A percentile compares a stretch with the other conserved stretches of the same genome.
These are phyloP conservation scores for Xylaria venustula DNA, from an alignment of 495 filamentous ascomycete genomes.

Conservation along the genomic window DNA sequence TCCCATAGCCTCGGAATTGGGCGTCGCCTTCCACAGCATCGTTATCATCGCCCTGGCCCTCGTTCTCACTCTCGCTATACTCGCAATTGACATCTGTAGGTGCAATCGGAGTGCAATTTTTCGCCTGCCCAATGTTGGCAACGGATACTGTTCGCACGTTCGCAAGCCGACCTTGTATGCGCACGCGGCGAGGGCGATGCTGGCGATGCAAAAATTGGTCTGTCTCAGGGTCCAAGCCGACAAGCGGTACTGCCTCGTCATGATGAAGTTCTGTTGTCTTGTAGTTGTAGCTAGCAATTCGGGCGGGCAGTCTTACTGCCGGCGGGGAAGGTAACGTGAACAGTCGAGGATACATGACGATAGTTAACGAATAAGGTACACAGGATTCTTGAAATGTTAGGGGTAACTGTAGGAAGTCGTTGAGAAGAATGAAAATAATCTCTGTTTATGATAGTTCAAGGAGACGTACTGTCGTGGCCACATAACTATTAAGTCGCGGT, in stretches of 20 bases:
- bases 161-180: conserved; percentile 37
- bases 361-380: background rate
- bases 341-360: background rate
- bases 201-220: conserved; percentile 35
- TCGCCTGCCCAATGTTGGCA: conserved; percentile 15
- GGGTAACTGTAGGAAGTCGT: background rate
- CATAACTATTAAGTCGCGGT: background rate
- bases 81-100: background rate
- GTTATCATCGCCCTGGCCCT: conserved; percentile 7
- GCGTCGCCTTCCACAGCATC: conserved; percentile 24
- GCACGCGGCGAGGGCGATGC: conserved; percentile 29
- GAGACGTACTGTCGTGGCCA: background rate
- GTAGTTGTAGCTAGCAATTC: background rate
- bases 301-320: background rate
- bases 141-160: conserved; percentile 33
- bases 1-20: conserved; percentile 39
- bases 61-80: background rate
- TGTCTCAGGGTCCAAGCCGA: conserved; percentile 34
- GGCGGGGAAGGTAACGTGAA: background rate
- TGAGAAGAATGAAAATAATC: background rate
- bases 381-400: background rate
- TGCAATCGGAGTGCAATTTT: conserved; percentile 9
- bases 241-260: background rate
- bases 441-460: background rate
- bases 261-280: background rate